Evolutionary conservation across 2,329 filamentous ascomycete genomes (phyloP), one percentile per base, ranked within the genome.

Genomic region (Aspergillus piperis): DNA sequence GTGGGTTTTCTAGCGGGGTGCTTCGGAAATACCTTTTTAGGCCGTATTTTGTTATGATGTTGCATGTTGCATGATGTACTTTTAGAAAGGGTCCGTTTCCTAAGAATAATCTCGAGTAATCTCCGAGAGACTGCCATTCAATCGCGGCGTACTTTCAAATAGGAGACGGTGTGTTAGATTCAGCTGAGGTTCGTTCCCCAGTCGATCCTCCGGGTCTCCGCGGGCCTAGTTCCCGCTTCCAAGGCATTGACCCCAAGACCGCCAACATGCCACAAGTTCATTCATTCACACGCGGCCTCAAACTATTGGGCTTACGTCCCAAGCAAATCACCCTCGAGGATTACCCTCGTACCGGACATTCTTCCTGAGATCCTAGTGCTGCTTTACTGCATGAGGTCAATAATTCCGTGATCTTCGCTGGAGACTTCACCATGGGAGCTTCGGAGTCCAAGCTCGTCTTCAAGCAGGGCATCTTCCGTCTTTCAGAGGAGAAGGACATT

Each of bases 381-480:
- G 21, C 21, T 49, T 25, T 30, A 54, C 68, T 70, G 62, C 60
- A 73, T 73, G 72, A 70, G 54, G 64, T 64, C 60, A 59, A 57
- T 52, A 60, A 47, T 54, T 56, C 62, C 59, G 62, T 73, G 65
- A 74, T 65, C 59, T 60, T 62, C 64, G 64, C 57, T 61, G 58
- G 61, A 66, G 62, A 66, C 63, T 67, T 70, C 67, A 74, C 71
- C 59, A 99, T 99, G 95, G 95, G 95, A 78, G 94, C 94, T 75
- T 97, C 94, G 80, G 94, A 98, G 81, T 98, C 94, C 72, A 98
- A 98, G 85, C 88, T 98, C 74, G 92, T 94, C 74, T 98, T 99
- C 85, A 98, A 97, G 81, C 91, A 96, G 80, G 94, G 93, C 79
- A 96, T 98, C 81, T 97, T 98, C 82, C 88, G 90, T 74, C 87